Percentiles rank a stretch among this genome's conserved stretches.
These are phyloP conservation scores for Didymella keratinophila DNA, from an alignment of 2,329 filamentous ascomycete species.

Conservation along the genomic window DNA sequence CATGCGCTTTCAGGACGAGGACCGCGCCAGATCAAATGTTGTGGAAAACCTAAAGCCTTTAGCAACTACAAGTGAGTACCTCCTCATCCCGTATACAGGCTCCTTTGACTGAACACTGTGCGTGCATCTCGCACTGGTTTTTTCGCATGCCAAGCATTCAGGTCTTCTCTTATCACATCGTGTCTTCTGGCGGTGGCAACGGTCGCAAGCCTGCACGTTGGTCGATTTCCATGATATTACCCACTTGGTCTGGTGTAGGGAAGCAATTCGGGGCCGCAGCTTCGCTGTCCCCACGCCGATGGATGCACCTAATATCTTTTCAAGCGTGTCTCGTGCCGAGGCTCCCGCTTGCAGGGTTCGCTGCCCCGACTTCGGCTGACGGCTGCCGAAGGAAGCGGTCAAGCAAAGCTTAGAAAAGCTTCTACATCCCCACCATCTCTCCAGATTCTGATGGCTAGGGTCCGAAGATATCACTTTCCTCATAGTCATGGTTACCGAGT, in stretches of 20 bases:
- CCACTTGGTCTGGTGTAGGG: background rate
- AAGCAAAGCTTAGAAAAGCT: background rate
- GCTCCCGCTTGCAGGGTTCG: background rate
- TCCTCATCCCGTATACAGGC: background rate
- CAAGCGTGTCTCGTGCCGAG: background rate
- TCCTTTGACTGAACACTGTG: background rate
- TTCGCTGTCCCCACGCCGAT: background rate
- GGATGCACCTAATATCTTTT: background rate
- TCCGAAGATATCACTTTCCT: background rate
- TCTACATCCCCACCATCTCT: background rate
- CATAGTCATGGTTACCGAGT: background rate
- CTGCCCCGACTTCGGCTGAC: background rate
- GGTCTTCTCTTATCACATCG: background rate
- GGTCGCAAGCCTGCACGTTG: background rate
- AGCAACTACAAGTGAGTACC: too few relatives aligned
- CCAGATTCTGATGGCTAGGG: background rate
- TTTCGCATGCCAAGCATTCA: background rate
- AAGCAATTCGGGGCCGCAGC: background rate
- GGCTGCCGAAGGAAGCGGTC: background rate
- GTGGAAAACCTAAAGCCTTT: too few relatives aligned
- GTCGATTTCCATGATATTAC: background rate
- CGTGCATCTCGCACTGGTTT: background rate
- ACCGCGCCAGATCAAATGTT: too few relatives aligned
- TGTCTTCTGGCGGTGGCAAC: background rate
- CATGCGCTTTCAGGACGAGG: too few relatives aligned